A percentile compares a stretch with the other conserved stretches of the same genome.
phyloP scores from a whole-genome alignment of 139 green algal species.

The Micractinium sp. region DNA sequence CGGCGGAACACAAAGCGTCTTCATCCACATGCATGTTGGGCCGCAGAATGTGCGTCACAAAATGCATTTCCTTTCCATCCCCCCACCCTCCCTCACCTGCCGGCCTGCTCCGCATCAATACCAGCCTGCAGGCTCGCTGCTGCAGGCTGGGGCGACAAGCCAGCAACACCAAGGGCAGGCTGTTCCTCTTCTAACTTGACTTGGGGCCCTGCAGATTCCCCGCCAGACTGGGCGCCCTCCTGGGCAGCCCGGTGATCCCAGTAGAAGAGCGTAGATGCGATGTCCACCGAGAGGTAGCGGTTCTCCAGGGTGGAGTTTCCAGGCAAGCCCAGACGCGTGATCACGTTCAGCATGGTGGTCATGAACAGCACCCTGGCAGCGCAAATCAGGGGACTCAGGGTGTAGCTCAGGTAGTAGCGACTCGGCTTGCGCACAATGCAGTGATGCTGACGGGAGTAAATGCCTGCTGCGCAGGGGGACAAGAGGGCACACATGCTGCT shows the following conservation, averaged over 20 bases:
- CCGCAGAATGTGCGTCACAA: neutral
- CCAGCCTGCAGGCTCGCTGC: neutral
- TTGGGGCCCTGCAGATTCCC: neutral
- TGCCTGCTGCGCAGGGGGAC: too few relatives aligned
- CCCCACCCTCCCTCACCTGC: neutral
- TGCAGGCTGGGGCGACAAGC: neutral
- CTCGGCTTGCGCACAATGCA: neutral
- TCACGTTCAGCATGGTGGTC: constrained; percentile 88
- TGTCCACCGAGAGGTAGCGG: constrained; percentile 88
- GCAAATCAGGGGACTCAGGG: neutral
- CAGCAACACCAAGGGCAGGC: neutral
- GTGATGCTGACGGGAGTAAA: too few relatives aligned
- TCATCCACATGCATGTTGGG: too few relatives aligned
- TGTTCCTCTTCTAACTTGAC: neutral
- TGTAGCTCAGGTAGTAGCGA: neutral
- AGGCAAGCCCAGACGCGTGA: constrained; percentile 78
- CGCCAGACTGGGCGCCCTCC: neutral
- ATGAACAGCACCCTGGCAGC: constrained; percentile 81
- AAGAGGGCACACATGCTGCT: neutral
- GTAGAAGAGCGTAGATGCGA: constrained; percentile 84
- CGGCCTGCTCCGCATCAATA: neutral
- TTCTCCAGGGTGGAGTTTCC: constrained; percentile 78
- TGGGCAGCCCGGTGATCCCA: constrained; percentile 80
- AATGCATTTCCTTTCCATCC: neutral
- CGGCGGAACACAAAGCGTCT: neutral